Evolutionary conservation across 2,329 filamentous ascomycete genomes (phyloP).

Genomic region (Diaporthe citriasiana): DNA sequence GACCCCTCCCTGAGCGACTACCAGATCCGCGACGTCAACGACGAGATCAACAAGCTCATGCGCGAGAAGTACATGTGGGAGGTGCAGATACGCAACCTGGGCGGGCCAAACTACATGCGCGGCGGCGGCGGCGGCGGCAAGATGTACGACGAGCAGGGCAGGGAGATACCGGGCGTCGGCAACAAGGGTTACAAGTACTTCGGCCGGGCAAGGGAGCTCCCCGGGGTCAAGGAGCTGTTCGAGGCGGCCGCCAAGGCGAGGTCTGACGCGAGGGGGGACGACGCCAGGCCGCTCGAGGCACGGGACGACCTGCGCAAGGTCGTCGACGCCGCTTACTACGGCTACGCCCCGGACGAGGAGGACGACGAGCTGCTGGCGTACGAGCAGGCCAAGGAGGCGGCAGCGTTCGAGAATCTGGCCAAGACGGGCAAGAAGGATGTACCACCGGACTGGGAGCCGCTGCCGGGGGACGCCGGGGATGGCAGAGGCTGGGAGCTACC

Average conservation of each 20-base stretch:
- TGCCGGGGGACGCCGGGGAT: conserved; percentile 90
- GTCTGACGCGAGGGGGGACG: conserved; percentile 58
- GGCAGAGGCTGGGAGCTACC: conserved; percentile 87
- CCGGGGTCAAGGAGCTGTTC: conserved; percentile 96
- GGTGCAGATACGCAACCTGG: conserved; percentile 92
- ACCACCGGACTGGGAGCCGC: conserved; percentile 82
- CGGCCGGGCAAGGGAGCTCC: conserved; percentile 88
- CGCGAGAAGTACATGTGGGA: conserved; percentile 99
- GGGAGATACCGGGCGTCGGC: conserved; percentile 79
- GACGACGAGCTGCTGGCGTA: conserved; percentile 85
- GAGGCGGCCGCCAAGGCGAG: conserved; percentile 78
- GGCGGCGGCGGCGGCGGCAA: conserved; percentile 65
- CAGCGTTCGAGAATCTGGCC: conserved; percentile 80
- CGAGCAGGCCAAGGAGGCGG: conserved; percentile 85
- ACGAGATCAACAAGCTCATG: conserved; percentile 99
- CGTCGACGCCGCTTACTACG: conserved; percentile 96
- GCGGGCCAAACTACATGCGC: conserved; percentile 98
- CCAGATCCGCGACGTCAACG: conserved; percentile 97
- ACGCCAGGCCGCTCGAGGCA: conserved; percentile 71
- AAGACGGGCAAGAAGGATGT: conserved; percentile 62
- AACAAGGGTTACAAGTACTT: conserved; percentile 97
- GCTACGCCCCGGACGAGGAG: conserved; percentile 93
- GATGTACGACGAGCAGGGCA: conserved; percentile 80
- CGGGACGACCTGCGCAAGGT: conserved; percentile 79
- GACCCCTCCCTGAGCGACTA: conserved; percentile 92